A percentile compares a stretch with the other conserved stretches of the same genome.
Evolutionary conservation across 306 rosid genomes (phyloP).

Genomic region (Citrullus amarus): DNA sequence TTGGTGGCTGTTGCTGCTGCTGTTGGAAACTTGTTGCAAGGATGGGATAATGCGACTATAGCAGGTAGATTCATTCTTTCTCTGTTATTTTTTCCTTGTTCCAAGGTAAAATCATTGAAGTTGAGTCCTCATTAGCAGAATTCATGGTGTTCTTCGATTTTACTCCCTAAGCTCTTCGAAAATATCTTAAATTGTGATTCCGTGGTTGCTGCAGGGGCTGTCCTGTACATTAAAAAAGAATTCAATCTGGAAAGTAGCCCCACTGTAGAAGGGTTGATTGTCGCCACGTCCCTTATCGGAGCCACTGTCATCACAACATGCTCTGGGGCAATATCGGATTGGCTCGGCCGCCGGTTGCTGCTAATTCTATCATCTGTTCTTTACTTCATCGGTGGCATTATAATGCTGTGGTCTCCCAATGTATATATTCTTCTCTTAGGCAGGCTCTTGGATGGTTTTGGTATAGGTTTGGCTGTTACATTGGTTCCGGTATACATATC

Average conservation of each 20-base stretch:
- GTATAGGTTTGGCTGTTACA: constrained; percentile 79
- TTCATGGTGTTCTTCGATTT: neutral
- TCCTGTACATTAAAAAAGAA: constrained; percentile 79
- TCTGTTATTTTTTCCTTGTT: constrained; percentile 4
- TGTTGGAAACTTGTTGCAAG: constrained; percentile 71
- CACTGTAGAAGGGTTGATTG: constrained; percentile 76
- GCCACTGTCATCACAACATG: constrained; percentile 81
- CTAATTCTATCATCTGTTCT: constrained; percentile 68
- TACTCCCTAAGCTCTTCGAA: neutral
- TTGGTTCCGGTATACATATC: constrained; percentile 82
- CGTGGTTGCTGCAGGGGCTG: constrained; percentile 48
- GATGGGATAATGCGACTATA: constrained; percentile 96
- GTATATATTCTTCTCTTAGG: constrained; percentile 76
- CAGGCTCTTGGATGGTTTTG: constrained; percentile 84
- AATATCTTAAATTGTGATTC: neutral
- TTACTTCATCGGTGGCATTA: constrained; percentile 67
- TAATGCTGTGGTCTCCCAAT: constrained; percentile 94
- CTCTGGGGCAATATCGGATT: constrained; percentile 73
- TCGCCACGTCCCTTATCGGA: constrained; percentile 89
- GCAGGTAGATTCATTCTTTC: constrained; percentile 40
- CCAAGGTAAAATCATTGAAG: neutral
- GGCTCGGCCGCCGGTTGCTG: constrained; percentile 80
- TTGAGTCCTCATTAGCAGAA: neutral
- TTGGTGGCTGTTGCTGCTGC: constrained; percentile 81
- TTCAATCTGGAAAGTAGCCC: constrained; percentile 62